Conservation (phyloP, 257 asterid species). For the Thymus mandschuricus region DNA sequence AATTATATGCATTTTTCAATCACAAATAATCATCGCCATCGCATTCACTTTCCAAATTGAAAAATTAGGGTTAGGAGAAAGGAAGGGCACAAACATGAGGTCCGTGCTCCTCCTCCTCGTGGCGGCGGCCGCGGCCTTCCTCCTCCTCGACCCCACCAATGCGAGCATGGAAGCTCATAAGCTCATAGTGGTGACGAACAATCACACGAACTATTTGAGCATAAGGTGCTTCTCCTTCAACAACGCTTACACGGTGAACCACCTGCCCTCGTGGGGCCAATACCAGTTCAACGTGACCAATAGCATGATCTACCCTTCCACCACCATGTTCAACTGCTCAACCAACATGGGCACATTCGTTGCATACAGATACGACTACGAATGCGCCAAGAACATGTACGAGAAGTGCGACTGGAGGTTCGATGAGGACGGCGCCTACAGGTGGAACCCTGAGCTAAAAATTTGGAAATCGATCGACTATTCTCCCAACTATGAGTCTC, state of each 20-base stretch:
- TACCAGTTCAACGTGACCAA: constrained; percentile 40
- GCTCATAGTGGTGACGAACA: constrained; percentile 48
- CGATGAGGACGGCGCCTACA: constrained; percentile 51
- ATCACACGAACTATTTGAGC: constrained; percentile 64
- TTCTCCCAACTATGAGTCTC: constrained; percentile 75
- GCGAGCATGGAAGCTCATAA: neutral
- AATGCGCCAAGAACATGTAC: constrained; percentile 26
- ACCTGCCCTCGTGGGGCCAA: constrained; percentile 44
- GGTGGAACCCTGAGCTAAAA: constrained; percentile 26
- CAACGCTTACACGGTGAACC: constrained; percentile 32
- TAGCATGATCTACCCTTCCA: constrained; percentile 43
- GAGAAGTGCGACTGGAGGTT: constrained; percentile 64
- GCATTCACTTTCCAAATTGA: neutral
- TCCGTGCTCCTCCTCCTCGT: neutral
- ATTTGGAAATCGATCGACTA: constrained; percentile 45
- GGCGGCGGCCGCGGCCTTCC: neutral
- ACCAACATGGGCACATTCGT: constrained; percentile 78
- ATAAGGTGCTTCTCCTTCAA: constrained; percentile 64
- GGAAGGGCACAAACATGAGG: constrained; percentile 26
- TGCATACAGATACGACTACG: constrained; percentile 47
- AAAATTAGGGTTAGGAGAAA: neutral
- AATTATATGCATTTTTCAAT: no score
- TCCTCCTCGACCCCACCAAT: constrained; percentile 13
- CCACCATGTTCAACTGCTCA: constrained; percentile 83
- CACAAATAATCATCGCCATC: neutral